Conservation (phyloP, 306 rosid genomes). For the Inga laurina region DNA sequence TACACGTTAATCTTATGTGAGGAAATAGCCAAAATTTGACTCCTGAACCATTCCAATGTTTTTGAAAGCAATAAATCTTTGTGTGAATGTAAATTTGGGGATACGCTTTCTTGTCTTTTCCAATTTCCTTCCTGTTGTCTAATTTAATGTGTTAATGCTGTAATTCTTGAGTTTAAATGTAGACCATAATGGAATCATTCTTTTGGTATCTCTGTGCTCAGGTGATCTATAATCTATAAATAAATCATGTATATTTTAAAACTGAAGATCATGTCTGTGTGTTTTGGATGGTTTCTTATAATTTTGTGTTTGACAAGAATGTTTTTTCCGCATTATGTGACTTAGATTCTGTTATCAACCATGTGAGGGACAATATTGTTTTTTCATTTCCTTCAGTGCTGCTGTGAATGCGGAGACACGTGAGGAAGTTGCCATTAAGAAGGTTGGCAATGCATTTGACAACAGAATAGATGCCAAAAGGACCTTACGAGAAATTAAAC, state of each 20-base stretch:
- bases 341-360: conserved; percentile 36
- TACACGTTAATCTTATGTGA: neutral
- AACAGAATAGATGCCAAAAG: conserved; percentile 94
- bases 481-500: conserved; percentile 94
- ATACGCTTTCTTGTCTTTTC: neutral
- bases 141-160: neutral
- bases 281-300: conserved; percentile 17
- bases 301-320: conserved; percentile 17
- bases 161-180: neutral
- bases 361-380: conserved; percentile 36
- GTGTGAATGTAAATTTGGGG: neutral
- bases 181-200: conserved; percentile 3
- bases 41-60: neutral
- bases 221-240: neutral
- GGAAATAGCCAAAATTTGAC: neutral
- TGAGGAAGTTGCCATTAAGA: conserved; percentile 97
- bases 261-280: conserved; percentile 12
- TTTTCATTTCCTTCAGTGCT: conserved; percentile 72
- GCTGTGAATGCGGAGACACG: conserved; percentile 83
- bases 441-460: conserved; percentile 98
- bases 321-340: conserved; percentile 29
- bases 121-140: conserved; percentile 12
- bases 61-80: neutral
- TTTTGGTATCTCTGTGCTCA: conserved; percentile 12
- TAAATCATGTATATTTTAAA: conserved; percentile 3